Evolutionary conservation across 345 rosid genomes (phyloP).

Genomic region (Salix udensis): DNA sequence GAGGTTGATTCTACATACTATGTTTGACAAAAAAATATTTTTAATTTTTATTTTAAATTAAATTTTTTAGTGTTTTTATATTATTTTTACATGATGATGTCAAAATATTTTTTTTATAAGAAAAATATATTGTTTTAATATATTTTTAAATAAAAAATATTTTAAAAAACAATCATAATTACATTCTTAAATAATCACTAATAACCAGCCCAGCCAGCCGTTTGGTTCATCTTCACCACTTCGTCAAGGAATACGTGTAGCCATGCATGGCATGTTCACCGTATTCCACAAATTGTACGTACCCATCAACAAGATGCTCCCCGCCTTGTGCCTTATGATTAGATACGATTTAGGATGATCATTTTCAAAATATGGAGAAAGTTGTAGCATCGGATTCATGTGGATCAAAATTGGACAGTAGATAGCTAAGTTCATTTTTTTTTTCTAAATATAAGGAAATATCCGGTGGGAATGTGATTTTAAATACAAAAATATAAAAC

Average conservation of each 20-base stretch:
- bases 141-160: too few species aligned
- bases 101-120: neutral
- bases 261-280: slow-evolving; percentile 20
- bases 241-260: neutral
- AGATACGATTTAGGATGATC: neutral
- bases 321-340: neutral
- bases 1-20: slow-evolving; percentile 7
- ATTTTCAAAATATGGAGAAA: neutral
- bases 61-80: too few species aligned
- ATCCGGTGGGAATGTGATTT: too few species aligned
- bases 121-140: too few species aligned
- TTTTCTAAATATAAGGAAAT: too few species aligned
- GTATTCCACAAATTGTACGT: neutral
- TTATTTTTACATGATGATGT: too few species aligned
- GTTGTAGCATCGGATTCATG: neutral
- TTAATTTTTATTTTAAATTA: too few species aligned
- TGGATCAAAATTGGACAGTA: neutral
- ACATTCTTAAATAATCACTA: neutral
- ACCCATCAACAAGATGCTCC: neutral
- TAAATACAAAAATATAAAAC: too few species aligned
- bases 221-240: neutral
- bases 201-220: neutral
- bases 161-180: too few species aligned
- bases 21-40: too few species aligned
- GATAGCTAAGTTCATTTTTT: too few species aligned